These are phyloP conservation scores for Diplodia corticola DNA, from an alignment of 2,329 filamentous ascomycete species.

Conservation along the genomic window DNA sequence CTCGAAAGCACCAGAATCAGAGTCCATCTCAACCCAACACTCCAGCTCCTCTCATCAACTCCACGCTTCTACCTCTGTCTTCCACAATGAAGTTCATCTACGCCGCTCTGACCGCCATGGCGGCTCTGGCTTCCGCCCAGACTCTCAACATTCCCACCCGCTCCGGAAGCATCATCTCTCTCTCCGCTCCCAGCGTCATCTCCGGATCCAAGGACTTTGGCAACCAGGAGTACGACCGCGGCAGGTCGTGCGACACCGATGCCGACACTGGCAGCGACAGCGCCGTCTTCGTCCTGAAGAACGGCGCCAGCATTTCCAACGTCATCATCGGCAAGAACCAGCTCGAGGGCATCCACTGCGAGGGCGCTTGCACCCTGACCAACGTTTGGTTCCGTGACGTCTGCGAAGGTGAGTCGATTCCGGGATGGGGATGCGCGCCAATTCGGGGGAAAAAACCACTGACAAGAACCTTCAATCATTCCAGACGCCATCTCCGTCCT, in stretches of 20 bases:
- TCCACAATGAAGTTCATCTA: slow-evolving; percentile 30
- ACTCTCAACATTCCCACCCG: slow-evolving; percentile 37
- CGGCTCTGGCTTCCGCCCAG: slow-evolving; percentile 33
- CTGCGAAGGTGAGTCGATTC: slow-evolving; percentile 36
- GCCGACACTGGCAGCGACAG: slow-evolving; percentile 43
- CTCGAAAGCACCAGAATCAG: not conserved
- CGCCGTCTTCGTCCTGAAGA: slow-evolving; percentile 50
- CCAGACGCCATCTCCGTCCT: slow-evolving; percentile 35
- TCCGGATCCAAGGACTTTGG: slow-evolving; percentile 23
- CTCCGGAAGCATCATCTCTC: slow-evolving; percentile 32
- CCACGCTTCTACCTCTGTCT: slow-evolving; percentile 10
- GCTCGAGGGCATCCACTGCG: slow-evolving; percentile 53
- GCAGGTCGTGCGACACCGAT: slow-evolving; percentile 40
- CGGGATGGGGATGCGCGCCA: no score
- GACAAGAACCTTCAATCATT: slow-evolving; percentile 32
- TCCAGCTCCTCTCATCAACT: not conserved
- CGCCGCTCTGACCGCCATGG: slow-evolving; percentile 29
- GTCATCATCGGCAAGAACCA: slow-evolving; percentile 50
- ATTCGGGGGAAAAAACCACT: no score
- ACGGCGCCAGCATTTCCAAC: slow-evolving; percentile 50
- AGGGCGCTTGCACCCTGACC: slow-evolving; percentile 50
- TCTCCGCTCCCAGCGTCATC: slow-evolving; percentile 31
- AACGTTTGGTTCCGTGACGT: slow-evolving; percentile 35
- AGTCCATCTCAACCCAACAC: slow-evolving; percentile 22
- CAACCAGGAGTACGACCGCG: slow-evolving; percentile 45